Evolutionary conservation across 805 yeast genomes (phyloP).

Genomic region (Cyberlindnera saturnus): DNA sequence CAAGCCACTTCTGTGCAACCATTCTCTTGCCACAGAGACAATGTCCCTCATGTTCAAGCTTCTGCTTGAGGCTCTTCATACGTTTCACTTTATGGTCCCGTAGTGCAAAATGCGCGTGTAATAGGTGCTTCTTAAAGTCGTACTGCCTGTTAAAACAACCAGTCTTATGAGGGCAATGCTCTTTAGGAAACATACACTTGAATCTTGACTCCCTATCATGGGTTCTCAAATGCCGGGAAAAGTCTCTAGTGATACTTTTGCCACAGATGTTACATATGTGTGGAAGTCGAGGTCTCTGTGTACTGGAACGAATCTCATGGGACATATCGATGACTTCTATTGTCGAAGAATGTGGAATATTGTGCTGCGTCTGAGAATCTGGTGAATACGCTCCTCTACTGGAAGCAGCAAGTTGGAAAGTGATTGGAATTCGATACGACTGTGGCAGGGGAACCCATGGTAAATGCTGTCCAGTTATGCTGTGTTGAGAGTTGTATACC

Average conservation of each 20-base stretch:
- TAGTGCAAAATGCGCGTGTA: slow-evolving; percentile 54
- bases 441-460: no score
- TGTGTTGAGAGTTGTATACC: no score
- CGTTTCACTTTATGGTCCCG: slow-evolving; percentile 33
- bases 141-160: slow-evolving; percentile 63
- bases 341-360: background rate
- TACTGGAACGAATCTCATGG: background rate
- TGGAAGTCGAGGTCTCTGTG: background rate
- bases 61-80: slow-evolving; percentile 43
- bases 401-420: no score
- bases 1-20: slow-evolving; percentile 51
- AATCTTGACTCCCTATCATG: slow-evolving; percentile 54
- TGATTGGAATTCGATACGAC: no score
- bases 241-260: slow-evolving; percentile 49
- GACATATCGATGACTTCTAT: slow-evolving; percentile 1
- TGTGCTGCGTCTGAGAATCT: no score
- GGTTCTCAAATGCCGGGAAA: slow-evolving; percentile 56
- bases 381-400: no score
- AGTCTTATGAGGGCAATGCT: slow-evolving; percentile 50
- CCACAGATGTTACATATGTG: slow-evolving; percentile 43
- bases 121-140: slow-evolving; percentile 59
- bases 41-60: slow-evolving; percentile 43
- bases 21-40: slow-evolving; percentile 48
- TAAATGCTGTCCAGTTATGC: no score
- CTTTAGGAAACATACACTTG: slow-evolving; percentile 49